Percentiles rank a stretch among this genome's conserved stretches.
phyloP scores from a whole-genome alignment of 2,329 filamentous ascomycete genomes.

The Aureobasidium sp. region DNA sequence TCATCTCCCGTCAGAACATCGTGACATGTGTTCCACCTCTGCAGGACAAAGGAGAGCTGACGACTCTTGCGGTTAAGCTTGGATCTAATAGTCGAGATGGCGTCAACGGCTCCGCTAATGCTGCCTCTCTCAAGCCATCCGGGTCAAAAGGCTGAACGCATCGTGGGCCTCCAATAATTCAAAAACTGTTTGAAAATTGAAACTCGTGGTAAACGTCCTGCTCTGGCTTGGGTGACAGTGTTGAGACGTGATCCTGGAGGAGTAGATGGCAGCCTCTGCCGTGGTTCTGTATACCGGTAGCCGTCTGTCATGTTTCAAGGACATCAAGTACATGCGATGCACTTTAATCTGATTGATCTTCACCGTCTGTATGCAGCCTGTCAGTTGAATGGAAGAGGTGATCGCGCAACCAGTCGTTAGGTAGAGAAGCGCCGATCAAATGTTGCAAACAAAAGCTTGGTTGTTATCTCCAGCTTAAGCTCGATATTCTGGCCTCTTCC shows the following conservation, averaged over 20 bases:
- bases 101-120: slow-evolving; percentile 7
- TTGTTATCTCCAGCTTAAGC: slow-evolving; percentile 2
- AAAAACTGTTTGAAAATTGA: slow-evolving; percentile 1
- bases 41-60: slow-evolving; percentile 1
- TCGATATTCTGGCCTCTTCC: slow-evolving; percentile 8
- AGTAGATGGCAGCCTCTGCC: background rate
- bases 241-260: background rate
- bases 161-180: background rate
- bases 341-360: background rate
- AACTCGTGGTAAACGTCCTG: slow-evolving; percentile 1
- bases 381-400: background rate
- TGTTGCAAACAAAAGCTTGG: background rate
- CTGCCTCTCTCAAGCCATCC: background rate
- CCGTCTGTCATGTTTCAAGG: background rate
- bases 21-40: background rate
- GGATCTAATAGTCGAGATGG: slow-evolving; percentile 1
- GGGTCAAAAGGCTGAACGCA: slow-evolving; percentile 6
- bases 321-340: background rate
- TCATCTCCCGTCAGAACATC: background rate
- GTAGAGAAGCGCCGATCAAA: background rate
- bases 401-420: background rate
- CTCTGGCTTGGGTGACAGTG: background rate
- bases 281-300: background rate
- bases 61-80: background rate
- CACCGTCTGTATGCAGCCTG: background rate